phyloP scores from a whole-genome alignment of 768 basidiomycete species.

The Panus rudis region DNA sequence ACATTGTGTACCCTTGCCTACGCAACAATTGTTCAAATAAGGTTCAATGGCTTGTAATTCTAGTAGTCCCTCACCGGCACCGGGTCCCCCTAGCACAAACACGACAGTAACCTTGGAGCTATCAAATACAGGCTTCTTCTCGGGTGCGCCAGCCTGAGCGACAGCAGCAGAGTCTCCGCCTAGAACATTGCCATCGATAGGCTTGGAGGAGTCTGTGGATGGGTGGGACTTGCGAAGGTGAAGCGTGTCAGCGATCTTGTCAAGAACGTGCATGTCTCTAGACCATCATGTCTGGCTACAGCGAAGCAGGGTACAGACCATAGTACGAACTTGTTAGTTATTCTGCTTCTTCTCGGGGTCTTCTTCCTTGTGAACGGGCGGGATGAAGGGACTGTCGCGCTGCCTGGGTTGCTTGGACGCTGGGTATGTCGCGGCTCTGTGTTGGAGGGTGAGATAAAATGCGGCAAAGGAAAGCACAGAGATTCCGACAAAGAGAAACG shows the following conservation, averaged over 20 bases:
- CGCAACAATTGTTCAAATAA: constrained; percentile 1
- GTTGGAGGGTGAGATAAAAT: constrained; percentile 50
- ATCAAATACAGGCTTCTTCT: constrained; percentile 50
- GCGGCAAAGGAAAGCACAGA: constrained; percentile 47
- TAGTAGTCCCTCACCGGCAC: constrained; percentile 60
- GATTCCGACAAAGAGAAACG: constrained; percentile 52
- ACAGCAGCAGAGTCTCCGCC: neutral
- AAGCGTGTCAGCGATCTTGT: constrained; percentile 33
- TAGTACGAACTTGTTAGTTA: constrained; percentile 1
- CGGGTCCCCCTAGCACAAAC: constrained; percentile 95
- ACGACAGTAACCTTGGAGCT: constrained; percentile 73
- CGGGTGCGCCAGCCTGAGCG: constrained; percentile 1
- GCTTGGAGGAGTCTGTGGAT: neutral
- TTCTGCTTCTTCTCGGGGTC: constrained; percentile 8
- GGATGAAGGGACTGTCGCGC: constrained; percentile 59
- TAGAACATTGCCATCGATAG: neutral
- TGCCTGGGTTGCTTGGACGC: constrained; percentile 55
- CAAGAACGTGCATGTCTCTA: too few relatives aligned
- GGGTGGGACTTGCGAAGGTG: constrained; percentile 16
- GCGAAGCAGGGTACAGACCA: too few relatives aligned
- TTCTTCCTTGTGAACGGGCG: constrained; percentile 41
- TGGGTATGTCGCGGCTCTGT: constrained; percentile 49
- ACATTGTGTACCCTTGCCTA: constrained; percentile 97
- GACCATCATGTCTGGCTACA: too few relatives aligned
- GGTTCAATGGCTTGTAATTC: neutral